These are phyloP conservation scores for Fagopyrum esculentum DNA, from an alignment of 148 eudicot species.

Conservation along the genomic window DNA sequence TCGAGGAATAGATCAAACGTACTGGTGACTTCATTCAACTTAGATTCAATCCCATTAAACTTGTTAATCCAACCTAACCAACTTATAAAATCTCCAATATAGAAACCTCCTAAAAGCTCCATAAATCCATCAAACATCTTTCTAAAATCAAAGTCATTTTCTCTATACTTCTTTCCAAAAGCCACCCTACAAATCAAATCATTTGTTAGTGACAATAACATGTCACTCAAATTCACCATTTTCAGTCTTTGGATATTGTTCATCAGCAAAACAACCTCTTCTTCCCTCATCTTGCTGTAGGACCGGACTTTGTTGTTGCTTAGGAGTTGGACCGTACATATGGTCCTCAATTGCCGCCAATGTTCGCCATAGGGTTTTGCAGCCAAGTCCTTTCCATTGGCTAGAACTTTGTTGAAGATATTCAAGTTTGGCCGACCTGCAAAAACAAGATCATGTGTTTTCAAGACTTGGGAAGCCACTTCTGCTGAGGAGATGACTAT, in stretches of 20 bases:
- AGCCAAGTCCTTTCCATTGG: constrained; percentile 18
- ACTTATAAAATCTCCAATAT: constrained; percentile 12
- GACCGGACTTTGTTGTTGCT: constrained; percentile 18
- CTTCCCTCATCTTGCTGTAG: constrained; percentile 15
- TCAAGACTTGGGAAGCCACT: constrained; percentile 18
- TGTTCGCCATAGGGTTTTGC: constrained; percentile 17
- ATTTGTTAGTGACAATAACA: background rate
- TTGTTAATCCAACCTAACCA: constrained; percentile 17
- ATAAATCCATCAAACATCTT: background rate
- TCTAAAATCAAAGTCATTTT: background rate
- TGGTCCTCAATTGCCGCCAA: constrained; percentile 12
- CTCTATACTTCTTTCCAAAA: constrained; percentile 19
- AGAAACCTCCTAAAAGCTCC: constrained; percentile 5
- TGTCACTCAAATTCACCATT: constrained; percentile 18
- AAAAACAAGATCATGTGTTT: constrained; percentile 15
- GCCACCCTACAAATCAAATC: constrained; percentile 21
- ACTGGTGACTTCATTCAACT: background rate
- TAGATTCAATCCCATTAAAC: constrained; percentile 14
- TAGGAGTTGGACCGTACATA: constrained; percentile 9
- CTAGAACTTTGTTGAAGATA: background rate
- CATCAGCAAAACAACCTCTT: constrained; percentile 16
- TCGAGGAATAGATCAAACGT: constrained; percentile 10
- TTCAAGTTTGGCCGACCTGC: constrained; percentile 13
- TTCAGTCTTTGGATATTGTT: constrained; percentile 5
- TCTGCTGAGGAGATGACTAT: constrained; percentile 19